A percentile compares a stretch with the other conserved stretches of the same genome.
These are phyloP conservation scores for Ambrosia trifida DNA, from an alignment of 129 eudicot genomes.

Conservation along the genomic window DNA sequence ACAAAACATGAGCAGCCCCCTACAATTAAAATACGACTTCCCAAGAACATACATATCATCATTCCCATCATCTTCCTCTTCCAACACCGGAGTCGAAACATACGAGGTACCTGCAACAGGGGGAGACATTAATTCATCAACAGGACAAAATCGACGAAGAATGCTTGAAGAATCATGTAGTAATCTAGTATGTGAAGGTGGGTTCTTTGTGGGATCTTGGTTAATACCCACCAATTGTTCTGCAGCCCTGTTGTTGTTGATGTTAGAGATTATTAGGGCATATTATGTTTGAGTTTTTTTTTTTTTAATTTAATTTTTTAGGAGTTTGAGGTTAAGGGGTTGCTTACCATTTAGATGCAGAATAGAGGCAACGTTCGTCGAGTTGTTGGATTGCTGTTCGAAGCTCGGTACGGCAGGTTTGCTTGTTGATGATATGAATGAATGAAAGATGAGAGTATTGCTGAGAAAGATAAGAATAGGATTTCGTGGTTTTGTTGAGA, in stretches of 20 bases:
- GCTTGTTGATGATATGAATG: conserved; percentile 46
- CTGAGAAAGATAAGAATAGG: no score
- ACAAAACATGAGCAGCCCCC: conserved; percentile 93
- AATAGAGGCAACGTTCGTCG: conserved; percentile 79
- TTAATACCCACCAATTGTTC: conserved; percentile 94
- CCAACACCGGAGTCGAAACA: conserved; percentile 58
- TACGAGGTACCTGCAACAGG: conserved; percentile 76
- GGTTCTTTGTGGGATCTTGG: conserved; percentile 86
- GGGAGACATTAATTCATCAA: conserved; percentile 51
- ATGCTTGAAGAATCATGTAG: conserved; percentile 93
- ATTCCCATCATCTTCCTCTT: conserved; percentile 57
- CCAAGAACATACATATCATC: conserved; percentile 79
- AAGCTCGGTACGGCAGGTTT: conserved; percentile 87
- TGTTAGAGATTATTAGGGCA: no score
- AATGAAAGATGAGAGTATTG: no score
- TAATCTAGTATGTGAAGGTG: conserved; percentile 88
- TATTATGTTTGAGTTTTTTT: not conserved
- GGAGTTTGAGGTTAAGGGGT: conserved; percentile 26
- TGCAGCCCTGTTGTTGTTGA: conserved; percentile 66
- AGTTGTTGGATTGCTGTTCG: conserved; percentile 89
- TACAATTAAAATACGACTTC: conserved; percentile 81
- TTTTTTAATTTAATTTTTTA: no score
- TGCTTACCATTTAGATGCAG: conserved; percentile 84
- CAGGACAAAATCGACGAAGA: conserved; percentile 70
- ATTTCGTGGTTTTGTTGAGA: no score